Evolutionary conservation across 2,329 filamentous ascomycete species (phyloP).

Genomic region (Ophiostoma australiae): DNA sequence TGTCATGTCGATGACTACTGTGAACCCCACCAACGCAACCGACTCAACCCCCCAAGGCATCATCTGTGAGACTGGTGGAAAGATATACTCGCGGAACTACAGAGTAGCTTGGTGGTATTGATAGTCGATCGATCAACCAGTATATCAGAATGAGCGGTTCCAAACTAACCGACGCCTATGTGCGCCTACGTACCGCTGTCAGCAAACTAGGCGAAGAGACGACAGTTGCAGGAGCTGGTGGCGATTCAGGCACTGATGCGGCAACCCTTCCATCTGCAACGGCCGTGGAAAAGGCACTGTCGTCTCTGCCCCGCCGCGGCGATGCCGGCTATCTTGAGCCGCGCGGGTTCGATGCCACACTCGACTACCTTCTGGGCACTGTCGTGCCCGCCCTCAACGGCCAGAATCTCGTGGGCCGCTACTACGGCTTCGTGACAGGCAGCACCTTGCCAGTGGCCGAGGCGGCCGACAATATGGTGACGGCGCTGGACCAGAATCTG

Average conservation of each 20-base stretch:
- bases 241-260: slow-evolving; percentile 6
- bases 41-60: background rate
- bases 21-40: background rate
- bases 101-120: background rate
- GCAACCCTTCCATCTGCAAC: slow-evolving; percentile 45
- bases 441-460: slow-evolving; percentile 72
- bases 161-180: slow-evolving; percentile 27
- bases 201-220: slow-evolving; percentile 17
- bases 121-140: background rate
- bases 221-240: background rate
- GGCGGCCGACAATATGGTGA: slow-evolving; percentile 79
- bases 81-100: too few species aligned
- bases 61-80: background rate
- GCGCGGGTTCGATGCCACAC: slow-evolving; percentile 33
- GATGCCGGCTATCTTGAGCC: slow-evolving; percentile 34
- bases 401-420: slow-evolving; percentile 60
- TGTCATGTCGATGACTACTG: background rate
- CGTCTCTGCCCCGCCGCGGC: slow-evolving; percentile 38
- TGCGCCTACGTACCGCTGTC: slow-evolving; percentile 26
- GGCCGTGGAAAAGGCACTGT: slow-evolving; percentile 36
- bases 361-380: slow-evolving; percentile 43
- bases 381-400: slow-evolving; percentile 60
- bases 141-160: background rate
- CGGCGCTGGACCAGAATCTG: slow-evolving; percentile 75
- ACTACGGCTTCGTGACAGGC: slow-evolving; percentile 88